Percentiles rank a stretch among this genome's conserved stretches.
phyloP scores from a whole-genome alignment of 306 rosid genomes.

The Inga leiocalycina region DNA sequence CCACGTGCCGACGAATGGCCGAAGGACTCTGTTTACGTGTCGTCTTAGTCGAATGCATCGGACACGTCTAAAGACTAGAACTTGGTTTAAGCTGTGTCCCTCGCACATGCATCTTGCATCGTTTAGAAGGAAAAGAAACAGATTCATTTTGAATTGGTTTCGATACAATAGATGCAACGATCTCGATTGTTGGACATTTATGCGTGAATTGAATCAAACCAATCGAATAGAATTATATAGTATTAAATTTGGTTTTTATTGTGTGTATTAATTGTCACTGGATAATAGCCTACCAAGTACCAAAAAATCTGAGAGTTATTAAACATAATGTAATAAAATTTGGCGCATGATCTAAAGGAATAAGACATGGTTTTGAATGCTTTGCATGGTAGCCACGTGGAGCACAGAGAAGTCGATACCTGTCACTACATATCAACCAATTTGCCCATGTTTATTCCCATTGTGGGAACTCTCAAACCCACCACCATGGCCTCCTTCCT shows the following conservation, averaged over 20 bases:
- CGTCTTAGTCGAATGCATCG: conserved; percentile 32
- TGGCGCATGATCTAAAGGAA: not conserved
- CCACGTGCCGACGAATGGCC: conserved; percentile 43
- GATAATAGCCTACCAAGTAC: not conserved
- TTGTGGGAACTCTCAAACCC: not conserved
- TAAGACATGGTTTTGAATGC: not conserved
- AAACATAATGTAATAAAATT: not conserved
- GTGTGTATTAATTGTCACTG: not conserved
- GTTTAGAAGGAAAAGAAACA: not conserved
- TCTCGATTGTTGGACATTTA: not conserved
- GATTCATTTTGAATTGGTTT: not conserved
- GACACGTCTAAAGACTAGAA: conserved; percentile 31
- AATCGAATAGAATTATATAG: not conserved
- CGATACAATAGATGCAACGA: not conserved
- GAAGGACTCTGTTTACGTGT: conserved; percentile 34
- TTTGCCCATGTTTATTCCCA: not conserved
- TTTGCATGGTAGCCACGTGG: conserved; percentile 74
- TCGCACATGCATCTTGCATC: not conserved
- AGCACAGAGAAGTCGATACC: conserved; percentile 21
- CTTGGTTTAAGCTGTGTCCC: not conserved
- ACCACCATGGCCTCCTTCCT: conserved; percentile 39
- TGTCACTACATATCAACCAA: conserved; percentile 32
- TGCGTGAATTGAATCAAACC: not conserved
- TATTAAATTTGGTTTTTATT: no score
- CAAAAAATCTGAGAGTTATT: not conserved